These are phyloP conservation scores for Candida hispaniensis DNA, from an alignment of 805 yeast genomes.

Conservation along the genomic window DNA sequence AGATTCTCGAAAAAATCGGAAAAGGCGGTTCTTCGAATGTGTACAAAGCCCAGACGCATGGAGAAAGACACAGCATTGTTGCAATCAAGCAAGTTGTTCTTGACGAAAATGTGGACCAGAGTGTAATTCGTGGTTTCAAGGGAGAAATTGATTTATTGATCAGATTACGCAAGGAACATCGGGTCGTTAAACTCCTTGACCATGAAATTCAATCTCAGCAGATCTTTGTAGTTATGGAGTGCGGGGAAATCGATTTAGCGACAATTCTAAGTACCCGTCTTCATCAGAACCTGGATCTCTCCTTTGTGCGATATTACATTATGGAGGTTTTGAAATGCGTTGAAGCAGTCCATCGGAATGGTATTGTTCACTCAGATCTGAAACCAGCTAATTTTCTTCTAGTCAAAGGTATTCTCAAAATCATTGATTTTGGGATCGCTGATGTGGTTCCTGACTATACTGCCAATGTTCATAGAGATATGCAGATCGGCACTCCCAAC, in stretches of 20 bases:
- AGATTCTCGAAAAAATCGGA: conserved; percentile 68
- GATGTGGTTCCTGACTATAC: conserved; percentile 90
- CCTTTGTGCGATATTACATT: conserved; percentile 71
- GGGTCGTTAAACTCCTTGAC: conserved; percentile 74
- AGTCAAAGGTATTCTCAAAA: conserved; percentile 73
- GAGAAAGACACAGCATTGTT: too few species aligned
- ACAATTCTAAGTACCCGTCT: conserved; percentile 56
- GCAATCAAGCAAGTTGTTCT: conserved; percentile 49
- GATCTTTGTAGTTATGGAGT: conserved; percentile 76
- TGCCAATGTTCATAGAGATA: conserved; percentile 75
- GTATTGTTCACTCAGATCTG: conserved; percentile 74
- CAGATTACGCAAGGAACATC: conserved; percentile 44
- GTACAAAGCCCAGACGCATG: conserved; percentile 54
- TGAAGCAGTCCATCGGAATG: conserved; percentile 74
- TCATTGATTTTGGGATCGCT: conserved; percentile 88
- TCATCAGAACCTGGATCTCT: conserved; percentile 46
- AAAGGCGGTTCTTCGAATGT: conserved; percentile 91
- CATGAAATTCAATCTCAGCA: conserved; percentile 56
- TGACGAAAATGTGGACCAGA: conserved; percentile 63
- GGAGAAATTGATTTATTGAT: conserved; percentile 76
- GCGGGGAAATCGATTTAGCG: conserved; percentile 86
- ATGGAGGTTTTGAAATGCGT: conserved; percentile 74
- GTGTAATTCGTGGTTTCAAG: conserved; percentile 66
- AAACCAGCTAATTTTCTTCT: conserved; percentile 43
- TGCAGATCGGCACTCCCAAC: conserved; percentile 90